Base-by-base conservation (phyloP, 768 basidiomycete genomes). In the Lyophyllum semitale region DNA sequence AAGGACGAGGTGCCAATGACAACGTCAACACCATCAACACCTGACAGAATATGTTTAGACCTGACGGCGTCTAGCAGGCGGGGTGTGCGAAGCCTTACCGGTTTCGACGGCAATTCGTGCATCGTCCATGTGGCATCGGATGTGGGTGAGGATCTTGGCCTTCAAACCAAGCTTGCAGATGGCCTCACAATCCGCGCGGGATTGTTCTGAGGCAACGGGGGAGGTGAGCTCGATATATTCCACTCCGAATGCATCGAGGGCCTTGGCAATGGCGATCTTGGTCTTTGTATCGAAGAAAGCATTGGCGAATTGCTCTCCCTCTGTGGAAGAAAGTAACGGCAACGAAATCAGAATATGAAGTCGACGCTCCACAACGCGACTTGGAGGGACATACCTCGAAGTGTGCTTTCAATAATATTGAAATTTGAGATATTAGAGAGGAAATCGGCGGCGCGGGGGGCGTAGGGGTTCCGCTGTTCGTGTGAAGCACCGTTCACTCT, bases 191-290 rank as follows among this genome's bases (percentile, higher is more conserved):
- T 98, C 96, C 27, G 78, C 70, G 30, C 90, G 84, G 20, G 95
- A 97, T 73, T 98, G 95, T 67, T 98, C 94, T 5, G 96, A 98
- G 22, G 97, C 96, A 41, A 91, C 94, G 45, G 97, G 96, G 15
- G 96, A 98, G 32, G 97, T 99, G 68, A 99, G 89, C 69, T 99
- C 97, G 68, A 99, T 95, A 82, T 99, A 99, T 71, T 99, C 97
- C 55, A 98, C 97, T 67, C 97, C 97, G 68, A 99, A 98, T 47
- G 95, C 95, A 80, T 98, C 95, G 54, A 98, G 87, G 13, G 95
- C 95, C 78, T 88, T 93, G 61, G 97, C 97, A 64, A 99, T 99
- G 70, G 95, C 95, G 70, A 98, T 97, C 84, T 99, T 99, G 76
- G 95, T 98, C 80, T 95, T 94, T 69, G 94, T 95, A 70, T 97